phyloP scores from a whole-genome alignment of 1,284 basidiomycete species.

The Trichosporon asahii region DNA sequence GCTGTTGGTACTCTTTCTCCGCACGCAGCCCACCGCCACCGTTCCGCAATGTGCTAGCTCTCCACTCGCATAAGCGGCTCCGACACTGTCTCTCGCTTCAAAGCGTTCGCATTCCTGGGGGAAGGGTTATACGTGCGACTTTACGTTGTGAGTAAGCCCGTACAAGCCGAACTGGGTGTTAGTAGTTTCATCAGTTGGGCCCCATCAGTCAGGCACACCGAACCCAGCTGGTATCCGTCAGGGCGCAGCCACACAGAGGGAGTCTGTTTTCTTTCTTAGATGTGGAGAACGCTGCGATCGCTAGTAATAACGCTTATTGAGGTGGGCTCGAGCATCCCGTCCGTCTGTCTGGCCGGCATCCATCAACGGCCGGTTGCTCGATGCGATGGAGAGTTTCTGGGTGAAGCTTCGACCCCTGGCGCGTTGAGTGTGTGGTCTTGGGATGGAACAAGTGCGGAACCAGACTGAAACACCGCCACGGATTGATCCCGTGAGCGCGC shows the following conservation, averaged over 20 bases:
- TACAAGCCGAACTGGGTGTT: not conserved
- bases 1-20: not conserved
- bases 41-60: not conserved
- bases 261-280: not conserved
- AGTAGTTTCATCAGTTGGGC: not conserved
- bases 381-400: not conserved
- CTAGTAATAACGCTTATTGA: not conserved
- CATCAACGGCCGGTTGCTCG: not conserved
- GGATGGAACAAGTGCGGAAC: slow-evolving; percentile 3
- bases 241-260: not conserved
- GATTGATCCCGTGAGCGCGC: not conserved
- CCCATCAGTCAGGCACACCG: not conserved
- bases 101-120: not conserved
- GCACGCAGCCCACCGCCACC: not conserved
- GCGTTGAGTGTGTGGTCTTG: not conserved
- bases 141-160: no score
- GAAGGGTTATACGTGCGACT: not conserved
- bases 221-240: not conserved
- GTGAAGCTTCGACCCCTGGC: not conserved
- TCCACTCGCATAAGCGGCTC: not conserved
- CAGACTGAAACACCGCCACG: slow-evolving; percentile 3
- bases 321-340: not conserved
- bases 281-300: not conserved
- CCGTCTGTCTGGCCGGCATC: not conserved
- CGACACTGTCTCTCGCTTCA: not conserved